phyloP scores from a whole-genome alignment of 345 rosid species.

The Eucalyptus curtisii region DNA sequence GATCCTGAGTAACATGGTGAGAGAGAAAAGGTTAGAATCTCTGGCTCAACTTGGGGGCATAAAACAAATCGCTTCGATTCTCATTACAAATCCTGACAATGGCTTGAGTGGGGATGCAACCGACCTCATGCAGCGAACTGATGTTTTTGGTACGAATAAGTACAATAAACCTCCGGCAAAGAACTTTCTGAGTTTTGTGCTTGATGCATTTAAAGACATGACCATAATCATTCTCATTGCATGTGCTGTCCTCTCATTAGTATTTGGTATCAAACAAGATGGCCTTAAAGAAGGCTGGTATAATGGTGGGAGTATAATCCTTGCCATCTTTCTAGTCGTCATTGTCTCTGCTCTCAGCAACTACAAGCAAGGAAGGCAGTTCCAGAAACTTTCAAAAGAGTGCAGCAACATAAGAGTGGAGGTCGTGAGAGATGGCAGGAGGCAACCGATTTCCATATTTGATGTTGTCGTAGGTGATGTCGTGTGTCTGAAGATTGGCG shows the following conservation, averaged over 20 bases:
- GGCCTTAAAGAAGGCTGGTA: constrained; percentile 63
- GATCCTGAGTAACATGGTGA: background rate
- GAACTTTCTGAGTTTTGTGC: constrained; percentile 28
- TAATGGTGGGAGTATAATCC: constrained; percentile 61
- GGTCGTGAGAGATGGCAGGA: constrained; percentile 33
- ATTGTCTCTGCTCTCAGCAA: constrained; percentile 43
- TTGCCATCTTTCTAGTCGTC: constrained; percentile 45
- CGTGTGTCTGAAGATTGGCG: constrained; percentile 46
- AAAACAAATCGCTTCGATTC: background rate
- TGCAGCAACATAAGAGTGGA: constrained; percentile 45
- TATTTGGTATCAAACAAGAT: constrained; percentile 43
- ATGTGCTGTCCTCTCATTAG: constrained; percentile 51
- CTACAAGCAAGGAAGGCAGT: constrained; percentile 37
- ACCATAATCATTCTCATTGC: constrained; percentile 48
- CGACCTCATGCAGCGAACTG: background rate
- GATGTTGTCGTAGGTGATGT: constrained; percentile 66
- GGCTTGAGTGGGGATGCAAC: background rate
- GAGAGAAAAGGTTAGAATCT: background rate
- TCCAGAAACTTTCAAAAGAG: constrained; percentile 39
- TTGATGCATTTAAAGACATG: constrained; percentile 38
- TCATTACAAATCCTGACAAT: background rate
- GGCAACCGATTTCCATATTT: constrained; percentile 31
- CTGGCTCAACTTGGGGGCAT: background rate
- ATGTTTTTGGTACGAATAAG: constrained; percentile 46
- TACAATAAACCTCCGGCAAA: constrained; percentile 54